Evolutionary conservation across 2,329 filamentous ascomycete genomes (phyloP).

Genomic region (Hymenoscyphus fructigenus): DNA sequence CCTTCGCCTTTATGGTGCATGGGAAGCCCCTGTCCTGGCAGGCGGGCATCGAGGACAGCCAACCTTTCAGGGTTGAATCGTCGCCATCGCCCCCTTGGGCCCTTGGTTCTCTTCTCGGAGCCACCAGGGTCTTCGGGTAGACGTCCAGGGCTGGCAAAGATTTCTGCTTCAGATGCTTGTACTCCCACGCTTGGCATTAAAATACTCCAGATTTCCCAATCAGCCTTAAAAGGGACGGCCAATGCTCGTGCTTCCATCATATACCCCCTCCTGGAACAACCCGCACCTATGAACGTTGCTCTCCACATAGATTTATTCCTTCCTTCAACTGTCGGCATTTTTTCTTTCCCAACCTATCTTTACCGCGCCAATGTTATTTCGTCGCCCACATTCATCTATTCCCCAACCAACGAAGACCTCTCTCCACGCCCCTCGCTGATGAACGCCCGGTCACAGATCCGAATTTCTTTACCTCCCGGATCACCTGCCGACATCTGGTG

Average conservation of each 20-base stretch:
- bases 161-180: constrained; percentile 29
- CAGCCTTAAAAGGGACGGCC: constrained; percentile 37
- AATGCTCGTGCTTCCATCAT: constrained; percentile 33
- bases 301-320: constrained; percentile 25
- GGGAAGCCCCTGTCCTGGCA: constrained; percentile 1
- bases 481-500: constrained; percentile 35
- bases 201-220: constrained; percentile 37
- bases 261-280: constrained; percentile 30
- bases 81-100: constrained; percentile 25
- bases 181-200: constrained; percentile 26
- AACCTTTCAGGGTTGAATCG: constrained; percentile 18
- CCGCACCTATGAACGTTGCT: constrained; percentile 23
- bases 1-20: constrained; percentile 7
- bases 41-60: constrained; percentile 18
- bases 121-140: constrained; percentile 29
- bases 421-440: constrained; percentile 31
- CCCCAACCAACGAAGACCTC: constrained; percentile 25
- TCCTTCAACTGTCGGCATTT: constrained; percentile 25
- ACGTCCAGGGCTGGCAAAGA: constrained; percentile 25
- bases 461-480: constrained; percentile 28
- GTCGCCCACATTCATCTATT: constrained; percentile 19
- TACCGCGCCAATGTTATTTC: constrained; percentile 30
- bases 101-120: constrained; percentile 4
- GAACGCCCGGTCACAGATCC: constrained; percentile 31
- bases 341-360: constrained; percentile 24